Conservation (phyloP, 2,329 filamentous ascomycete species). For the Cladophialophora exuberans region DNA sequence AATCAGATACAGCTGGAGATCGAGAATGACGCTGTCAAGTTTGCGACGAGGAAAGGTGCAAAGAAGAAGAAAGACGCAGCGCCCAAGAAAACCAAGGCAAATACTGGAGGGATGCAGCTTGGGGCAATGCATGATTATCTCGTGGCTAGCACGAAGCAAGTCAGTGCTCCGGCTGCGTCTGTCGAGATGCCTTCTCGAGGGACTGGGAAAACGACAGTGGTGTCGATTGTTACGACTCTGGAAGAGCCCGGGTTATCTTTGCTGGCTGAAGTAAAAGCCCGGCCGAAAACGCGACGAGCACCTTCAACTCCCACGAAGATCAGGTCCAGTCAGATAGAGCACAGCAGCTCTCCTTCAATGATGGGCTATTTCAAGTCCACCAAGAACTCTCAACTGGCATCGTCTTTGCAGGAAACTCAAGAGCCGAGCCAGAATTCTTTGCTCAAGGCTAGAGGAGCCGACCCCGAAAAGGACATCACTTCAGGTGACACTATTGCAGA, state of each 20-base stretch:
- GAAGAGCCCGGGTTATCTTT: too few species aligned
- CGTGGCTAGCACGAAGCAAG: slow-evolving; percentile 7
- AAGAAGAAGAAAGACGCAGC: slow-evolving; percentile 27
- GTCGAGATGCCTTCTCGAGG: too few species aligned
- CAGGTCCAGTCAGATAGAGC: neutral
- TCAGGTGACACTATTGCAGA: neutral
- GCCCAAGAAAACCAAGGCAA: slow-evolving; percentile 1
- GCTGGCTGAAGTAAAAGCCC: too few species aligned
- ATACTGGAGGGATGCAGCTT: slow-evolving; percentile 16
- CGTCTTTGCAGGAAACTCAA: neutral
- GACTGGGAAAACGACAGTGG: too few species aligned
- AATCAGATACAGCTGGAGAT: slow-evolving; percentile 47
- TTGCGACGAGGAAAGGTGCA: slow-evolving; percentile 30
- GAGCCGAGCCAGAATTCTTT: neutral
- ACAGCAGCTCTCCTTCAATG: slow-evolving; percentile 11
- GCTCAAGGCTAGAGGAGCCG: neutral
- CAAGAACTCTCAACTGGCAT: slow-evolving; percentile 9
- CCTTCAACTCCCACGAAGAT: slow-evolving; percentile 11
- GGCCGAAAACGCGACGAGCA: neutral
- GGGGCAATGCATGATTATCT: slow-evolving; percentile 23
- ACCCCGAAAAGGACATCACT: neutral
- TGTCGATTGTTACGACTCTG: too few species aligned
- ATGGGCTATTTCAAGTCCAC: slow-evolving; percentile 21
- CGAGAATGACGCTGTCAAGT: slow-evolving; percentile 30
- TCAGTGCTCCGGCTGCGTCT: neutral